A percentile compares a stretch with the other conserved stretches of the same genome.
phyloP scores from a whole-genome alignment of 176 grass and related monocot species.

The Ampelocalamus luodianensis region DNA sequence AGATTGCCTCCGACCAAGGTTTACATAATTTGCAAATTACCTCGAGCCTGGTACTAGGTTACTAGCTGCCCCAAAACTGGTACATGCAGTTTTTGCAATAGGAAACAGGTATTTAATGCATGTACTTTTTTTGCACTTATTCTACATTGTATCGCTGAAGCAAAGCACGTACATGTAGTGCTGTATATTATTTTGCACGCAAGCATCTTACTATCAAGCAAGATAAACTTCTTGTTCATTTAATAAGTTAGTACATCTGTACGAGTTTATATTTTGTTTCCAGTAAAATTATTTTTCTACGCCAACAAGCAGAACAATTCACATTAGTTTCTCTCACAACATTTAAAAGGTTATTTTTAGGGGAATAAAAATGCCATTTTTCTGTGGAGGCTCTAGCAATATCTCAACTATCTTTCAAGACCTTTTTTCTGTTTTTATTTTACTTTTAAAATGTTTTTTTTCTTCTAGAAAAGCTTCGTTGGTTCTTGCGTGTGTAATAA shows the following conservation, averaged over 20 bases:
- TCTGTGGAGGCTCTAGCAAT: neutral
- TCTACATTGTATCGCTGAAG: no score
- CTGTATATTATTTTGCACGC: slow-evolving; percentile 28
- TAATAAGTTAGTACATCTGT: neutral
- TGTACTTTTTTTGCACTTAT: no score
- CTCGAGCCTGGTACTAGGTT: neutral
- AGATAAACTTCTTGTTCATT: neutral
- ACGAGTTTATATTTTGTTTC: neutral
- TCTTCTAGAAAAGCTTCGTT: slow-evolving; percentile 30
- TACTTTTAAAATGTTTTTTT: neutral
- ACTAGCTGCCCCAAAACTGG: neutral
- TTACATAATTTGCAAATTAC: neutral
- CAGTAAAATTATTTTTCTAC: neutral
- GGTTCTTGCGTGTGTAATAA: slow-evolving; percentile 48
- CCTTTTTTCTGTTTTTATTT: neutral
- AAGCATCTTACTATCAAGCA: slow-evolving; percentile 8
- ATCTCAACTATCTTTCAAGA: neutral
- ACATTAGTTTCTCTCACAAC: neutral
- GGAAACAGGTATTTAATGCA: neutral
- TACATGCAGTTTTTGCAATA: neutral
- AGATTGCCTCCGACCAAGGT: neutral
- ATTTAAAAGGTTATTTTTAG: neutral
- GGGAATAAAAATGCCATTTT: neutral
- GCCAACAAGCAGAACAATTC: neutral
- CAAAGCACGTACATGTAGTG: neutral